These are phyloP conservation scores for Trypanosoma platydactyli DNA, from an alignment of 208 protist species.

Conservation along the genomic window DNA sequence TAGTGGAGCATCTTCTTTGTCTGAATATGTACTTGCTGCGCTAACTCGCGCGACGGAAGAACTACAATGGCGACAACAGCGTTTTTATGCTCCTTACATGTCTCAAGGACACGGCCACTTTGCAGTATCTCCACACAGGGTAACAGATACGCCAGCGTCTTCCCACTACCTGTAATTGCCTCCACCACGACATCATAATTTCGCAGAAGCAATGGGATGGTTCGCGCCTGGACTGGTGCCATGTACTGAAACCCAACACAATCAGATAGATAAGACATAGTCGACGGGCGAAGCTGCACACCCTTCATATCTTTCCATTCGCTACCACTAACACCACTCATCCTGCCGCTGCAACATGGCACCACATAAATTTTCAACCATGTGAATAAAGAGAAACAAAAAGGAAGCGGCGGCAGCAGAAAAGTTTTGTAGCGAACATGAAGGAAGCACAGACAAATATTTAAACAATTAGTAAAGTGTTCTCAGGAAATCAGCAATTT, in stretches of 20 bases:
- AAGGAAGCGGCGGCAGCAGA: not conserved
- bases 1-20: constrained; percentile 76
- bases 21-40: constrained; percentile 91
- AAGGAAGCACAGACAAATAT: constrained; percentile 4
- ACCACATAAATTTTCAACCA: not conserved
- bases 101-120: constrained; percentile 48
- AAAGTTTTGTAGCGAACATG: not conserved
- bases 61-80: constrained; percentile 89
- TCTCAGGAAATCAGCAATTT: no score
- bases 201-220: constrained; percentile 86
- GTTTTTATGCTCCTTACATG: constrained; percentile 49
- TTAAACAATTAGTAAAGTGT: no score
- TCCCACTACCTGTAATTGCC: constrained; percentile 93
- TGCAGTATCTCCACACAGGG: constrained; percentile 90
- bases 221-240: constrained; percentile 92
- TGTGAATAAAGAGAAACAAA: not conserved
- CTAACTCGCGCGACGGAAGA: constrained; percentile 93
- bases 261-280: constrained; percentile 66
- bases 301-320: constrained; percentile 85
- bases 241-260: constrained; percentile 78
- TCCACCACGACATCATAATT: constrained; percentile 94
- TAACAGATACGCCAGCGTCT: constrained; percentile 93
- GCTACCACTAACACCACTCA: constrained; percentile 37
- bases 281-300: constrained; percentile 56
- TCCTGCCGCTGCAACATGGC: constrained; percentile 4